Base-by-base conservation (phyloP, 495 filamentous ascomycete genomes). In the Talaromyces wortmannii region DNA sequence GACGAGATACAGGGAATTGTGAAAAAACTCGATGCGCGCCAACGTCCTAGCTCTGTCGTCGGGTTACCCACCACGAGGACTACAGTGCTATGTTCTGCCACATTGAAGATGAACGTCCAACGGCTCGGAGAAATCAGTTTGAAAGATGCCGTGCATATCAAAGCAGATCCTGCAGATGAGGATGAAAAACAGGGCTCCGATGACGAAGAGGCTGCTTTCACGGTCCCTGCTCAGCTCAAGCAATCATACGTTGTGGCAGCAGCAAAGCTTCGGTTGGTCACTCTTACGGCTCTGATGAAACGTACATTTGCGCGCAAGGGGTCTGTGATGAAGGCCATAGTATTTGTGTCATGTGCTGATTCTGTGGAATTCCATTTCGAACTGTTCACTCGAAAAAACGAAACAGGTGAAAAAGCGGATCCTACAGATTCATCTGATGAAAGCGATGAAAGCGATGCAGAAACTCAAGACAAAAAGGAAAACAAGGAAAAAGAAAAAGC, bases 321-420 rank as follows among this genome's bases (percentile, higher is more conserved):
- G 0, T 88, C 90, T 2, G 84, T 94, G 17, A 95, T 92, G 84
- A 96, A 97, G 68, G 86, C 87, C 4, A 96, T 97, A 57, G 82
- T 97, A 50, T 98, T 98, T 69, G 88, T 98, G 42, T 95, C 91
- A 1, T 97, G 95, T 62, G 92, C 94, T 13, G 95, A 98, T 63
- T 92, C 88, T 8, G 94, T 97, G 47, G 91, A 98, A 64, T 98
- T 95, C 66, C 91, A 96, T 64, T 97, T 91, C 61, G 87, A 95
- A 48, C 69, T 96, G n/a, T 85, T 98, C 58, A 84, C 83, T 31
- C 72, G 81, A 11, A 70, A 73, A 50, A 58, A 69, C 42, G 54
- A 63, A 6, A 18, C 57, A 6, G 63, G 67, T 33, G 54, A 70
- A 5, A 58, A 67, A 17, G 57, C 50, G 61, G 70, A 59, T 29